These are phyloP conservation scores for Saccharata proteae DNA, from an alignment of 2,329 filamentous ascomycete species.

Conservation along the genomic window DNA sequence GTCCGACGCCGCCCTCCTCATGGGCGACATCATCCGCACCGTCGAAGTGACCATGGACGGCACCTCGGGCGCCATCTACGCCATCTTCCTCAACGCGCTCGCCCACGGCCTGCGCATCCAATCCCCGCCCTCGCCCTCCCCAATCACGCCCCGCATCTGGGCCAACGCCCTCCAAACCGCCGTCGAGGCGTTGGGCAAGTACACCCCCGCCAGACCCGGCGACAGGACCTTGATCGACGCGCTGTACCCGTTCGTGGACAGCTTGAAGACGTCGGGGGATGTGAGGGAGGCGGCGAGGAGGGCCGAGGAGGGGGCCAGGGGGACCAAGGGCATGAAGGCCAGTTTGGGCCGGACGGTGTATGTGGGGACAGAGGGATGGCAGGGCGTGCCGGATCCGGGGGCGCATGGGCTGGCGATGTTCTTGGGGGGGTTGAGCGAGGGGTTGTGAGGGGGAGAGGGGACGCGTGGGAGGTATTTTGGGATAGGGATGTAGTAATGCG, in stretches of 20 bases:
- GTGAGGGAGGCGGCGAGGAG: constrained; percentile 63
- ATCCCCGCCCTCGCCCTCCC: constrained; percentile 31
- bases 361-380: constrained; percentile 62
- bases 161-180: constrained; percentile 59
- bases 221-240: constrained; percentile 89
- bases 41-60: constrained; percentile 64
- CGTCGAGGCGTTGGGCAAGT: constrained; percentile 58
- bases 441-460: too few relatives aligned
- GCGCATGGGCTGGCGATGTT: constrained; percentile 74
- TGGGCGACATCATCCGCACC: constrained; percentile 48
- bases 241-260: constrained; percentile 73
- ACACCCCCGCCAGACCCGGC: constrained; percentile 80
- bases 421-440: constrained; percentile 62
- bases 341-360: constrained; percentile 77
- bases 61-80: constrained; percentile 64
- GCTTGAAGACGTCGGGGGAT: constrained; percentile 52
- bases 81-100: constrained; percentile 84
- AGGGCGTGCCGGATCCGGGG: constrained; percentile 61
- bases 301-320: constrained; percentile 62
- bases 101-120: constrained; percentile 53
- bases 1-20: constrained; percentile 47
- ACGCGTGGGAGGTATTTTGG: too few relatives aligned
- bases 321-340: constrained; percentile 85
- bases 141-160: constrained; percentile 42
- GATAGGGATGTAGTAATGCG: too few relatives aligned